Conservation (phyloP, 2,329 filamentous ascomycete species). For the Trichoderma atrobrunneum region DNA sequence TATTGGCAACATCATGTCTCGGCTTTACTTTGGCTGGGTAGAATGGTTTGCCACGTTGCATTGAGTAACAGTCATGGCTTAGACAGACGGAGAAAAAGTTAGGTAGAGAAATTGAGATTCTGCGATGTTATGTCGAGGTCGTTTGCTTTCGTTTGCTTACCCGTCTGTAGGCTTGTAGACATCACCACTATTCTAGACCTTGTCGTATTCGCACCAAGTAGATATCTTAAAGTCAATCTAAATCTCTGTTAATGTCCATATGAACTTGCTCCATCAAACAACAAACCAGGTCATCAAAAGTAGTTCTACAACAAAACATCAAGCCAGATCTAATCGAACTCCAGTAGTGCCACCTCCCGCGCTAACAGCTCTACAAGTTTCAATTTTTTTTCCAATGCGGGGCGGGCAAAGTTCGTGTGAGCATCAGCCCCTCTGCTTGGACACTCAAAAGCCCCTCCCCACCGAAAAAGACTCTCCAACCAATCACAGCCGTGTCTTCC, state of each 20-base stretch:
- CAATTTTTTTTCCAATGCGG: conserved; percentile 12
- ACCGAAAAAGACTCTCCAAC: not conserved
- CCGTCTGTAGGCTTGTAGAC: not conserved
- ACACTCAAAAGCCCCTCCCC: conserved; percentile 3
- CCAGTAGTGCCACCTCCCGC: not conserved
- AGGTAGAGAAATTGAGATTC: not conserved
- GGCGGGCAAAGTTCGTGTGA: not conserved
- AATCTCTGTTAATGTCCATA: not conserved
- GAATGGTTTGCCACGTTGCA: not conserved
- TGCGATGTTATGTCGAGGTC: not conserved
- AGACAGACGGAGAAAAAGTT: not conserved
- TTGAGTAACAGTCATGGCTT: not conserved
- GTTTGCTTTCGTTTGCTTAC: not conserved
- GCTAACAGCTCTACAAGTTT: not conserved
- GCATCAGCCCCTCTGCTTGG: conserved; percentile 15
- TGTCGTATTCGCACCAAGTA: not conserved
- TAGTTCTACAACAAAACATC: not conserved
- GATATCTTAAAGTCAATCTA: not conserved
- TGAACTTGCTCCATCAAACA: not conserved
- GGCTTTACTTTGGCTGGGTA: not conserved
- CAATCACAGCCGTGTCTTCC: not conserved
- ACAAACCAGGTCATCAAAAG: not conserved
- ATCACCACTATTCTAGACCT: too few relatives aligned
- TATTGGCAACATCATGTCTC: not conserved
- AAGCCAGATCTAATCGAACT: not conserved